Base-by-base conservation (phyloP, 1,284 basidiomycete species). In the Tilletia indica region DNA sequence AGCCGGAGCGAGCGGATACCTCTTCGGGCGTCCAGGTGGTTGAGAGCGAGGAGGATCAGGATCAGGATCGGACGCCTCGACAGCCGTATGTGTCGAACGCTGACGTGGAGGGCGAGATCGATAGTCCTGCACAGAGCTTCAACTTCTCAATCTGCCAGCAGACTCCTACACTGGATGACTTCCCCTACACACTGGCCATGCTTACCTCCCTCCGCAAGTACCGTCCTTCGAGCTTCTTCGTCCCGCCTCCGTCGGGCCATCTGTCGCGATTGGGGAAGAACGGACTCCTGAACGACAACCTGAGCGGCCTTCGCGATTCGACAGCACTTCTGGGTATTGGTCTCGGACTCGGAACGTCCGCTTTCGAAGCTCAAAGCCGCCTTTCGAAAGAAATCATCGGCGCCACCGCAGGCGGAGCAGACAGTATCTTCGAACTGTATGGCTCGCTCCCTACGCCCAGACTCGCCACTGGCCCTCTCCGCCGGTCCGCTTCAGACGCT, bases 341-440 rank as follows among this genome's bases (percentile, higher is more conserved):
- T 58, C 56, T 58, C 5, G 56, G 56, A 21, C 56, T 64, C 3
- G 61, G 31, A 38, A 38, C 61, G 2, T 16, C 36, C 16, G 56
- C 61, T 64, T 39, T 64, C 21, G 36, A 36, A 34, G 58, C 42
- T 45, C 42, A 1, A 45, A 14, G 42, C 42, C 9, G 9, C 42
- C 6, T 45, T 0, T 9, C 42, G 9, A 45, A 45, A 3, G 42
- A 14, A 9, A 1, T 9, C 42, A 8, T 8, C 8, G 21, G 19
- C 51, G 51, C 19, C 8, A 19, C 51, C 5, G 51, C 36, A 19
- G 14, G 61, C 34, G 61, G 36, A 34, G 34, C 61, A 39, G 61
- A 64, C 2, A 64, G 61, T 34, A 64, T 64, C 61, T 64, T 64
- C 36, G 61, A 64, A 11, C 61, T 64, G 34, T 64, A 64, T 19